Conservation (phyloP, 345 rosid genomes). For the Eucalyptus regnans region DNA sequence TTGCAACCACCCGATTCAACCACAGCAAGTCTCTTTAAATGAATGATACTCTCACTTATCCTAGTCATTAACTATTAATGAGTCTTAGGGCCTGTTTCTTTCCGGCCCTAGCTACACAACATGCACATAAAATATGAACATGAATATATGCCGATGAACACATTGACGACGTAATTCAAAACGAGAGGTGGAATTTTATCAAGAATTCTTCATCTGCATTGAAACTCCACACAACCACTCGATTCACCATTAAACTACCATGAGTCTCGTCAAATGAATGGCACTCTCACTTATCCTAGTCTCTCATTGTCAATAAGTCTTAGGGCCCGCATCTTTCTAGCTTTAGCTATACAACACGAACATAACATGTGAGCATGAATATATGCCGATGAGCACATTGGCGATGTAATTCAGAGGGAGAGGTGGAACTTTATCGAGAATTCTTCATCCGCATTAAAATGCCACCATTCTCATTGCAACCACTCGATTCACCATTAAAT, state of each 20-base stretch:
- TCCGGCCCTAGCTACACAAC: not conserved
- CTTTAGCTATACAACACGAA: too few species aligned
- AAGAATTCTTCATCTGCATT: not conserved
- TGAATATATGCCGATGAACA: not conserved
- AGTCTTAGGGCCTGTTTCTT: not conserved
- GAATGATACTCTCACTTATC: not conserved
- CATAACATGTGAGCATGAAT: too few species aligned
- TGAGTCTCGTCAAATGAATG: not conserved
- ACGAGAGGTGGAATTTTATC: not conserved
- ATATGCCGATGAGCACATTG: not conserved
- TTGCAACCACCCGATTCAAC: too few species aligned
- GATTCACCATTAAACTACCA: not conserved
- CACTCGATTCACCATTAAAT: not conserved
- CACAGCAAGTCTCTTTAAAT: too few species aligned
- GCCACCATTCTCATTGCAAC: not conserved
- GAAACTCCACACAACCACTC: not conserved
- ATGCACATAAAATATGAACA: not conserved
- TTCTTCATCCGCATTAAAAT: not conserved
- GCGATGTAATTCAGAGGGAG: not conserved
- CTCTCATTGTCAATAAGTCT: too few species aligned
- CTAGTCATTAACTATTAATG: not conserved
- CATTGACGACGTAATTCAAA: not conserved
- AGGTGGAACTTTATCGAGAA: not conserved
- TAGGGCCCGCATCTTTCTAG: too few species aligned
- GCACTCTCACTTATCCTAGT: too few species aligned